A percentile compares a stretch with the other conserved stretches of the same genome.
Conservation (phyloP, 2,329 filamentous ascomycete species). For the Cytospora schulzeri region DNA sequence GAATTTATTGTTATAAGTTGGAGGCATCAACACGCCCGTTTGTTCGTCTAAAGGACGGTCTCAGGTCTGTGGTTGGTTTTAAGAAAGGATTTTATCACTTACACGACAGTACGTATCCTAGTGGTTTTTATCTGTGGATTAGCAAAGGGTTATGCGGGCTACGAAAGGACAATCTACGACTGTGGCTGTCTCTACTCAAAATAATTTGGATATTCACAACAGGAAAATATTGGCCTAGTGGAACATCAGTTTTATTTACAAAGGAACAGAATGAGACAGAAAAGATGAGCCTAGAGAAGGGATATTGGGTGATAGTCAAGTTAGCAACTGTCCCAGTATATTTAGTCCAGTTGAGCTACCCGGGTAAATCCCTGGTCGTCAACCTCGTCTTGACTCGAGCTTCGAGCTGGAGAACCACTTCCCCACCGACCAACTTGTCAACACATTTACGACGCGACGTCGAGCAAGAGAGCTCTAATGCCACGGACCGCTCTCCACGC, state of each 20-base stretch:
- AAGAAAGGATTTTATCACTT: conserved; percentile 7
- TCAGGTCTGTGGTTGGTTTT: neutral
- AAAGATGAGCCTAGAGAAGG: no score
- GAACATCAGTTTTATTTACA: no score
- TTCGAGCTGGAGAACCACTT: neutral
- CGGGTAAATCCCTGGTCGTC: no score
- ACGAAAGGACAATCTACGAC: no score
- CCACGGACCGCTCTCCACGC: conserved; percentile 13
- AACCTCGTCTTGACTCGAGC: neutral
- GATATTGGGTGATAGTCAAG: no score
- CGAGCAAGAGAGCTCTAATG: conserved; percentile 7
- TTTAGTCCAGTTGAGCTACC: neutral
- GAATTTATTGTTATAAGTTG: neutral
- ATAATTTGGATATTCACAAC: no score
- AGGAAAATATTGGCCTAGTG: no score
- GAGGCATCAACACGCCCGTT: neutral
- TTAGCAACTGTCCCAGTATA: neutral
- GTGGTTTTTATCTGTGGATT: neutral
- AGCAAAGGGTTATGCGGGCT: no score
- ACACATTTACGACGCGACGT: neutral
- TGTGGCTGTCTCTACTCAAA: no score
- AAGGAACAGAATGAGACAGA: no score
- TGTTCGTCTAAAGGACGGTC: neutral
- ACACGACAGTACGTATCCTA: conserved; percentile 12
- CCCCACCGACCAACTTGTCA: neutral